Conservation (phyloP, 768 basidiomycete genomes). For the Rhodotorula paludigena region DNA sequence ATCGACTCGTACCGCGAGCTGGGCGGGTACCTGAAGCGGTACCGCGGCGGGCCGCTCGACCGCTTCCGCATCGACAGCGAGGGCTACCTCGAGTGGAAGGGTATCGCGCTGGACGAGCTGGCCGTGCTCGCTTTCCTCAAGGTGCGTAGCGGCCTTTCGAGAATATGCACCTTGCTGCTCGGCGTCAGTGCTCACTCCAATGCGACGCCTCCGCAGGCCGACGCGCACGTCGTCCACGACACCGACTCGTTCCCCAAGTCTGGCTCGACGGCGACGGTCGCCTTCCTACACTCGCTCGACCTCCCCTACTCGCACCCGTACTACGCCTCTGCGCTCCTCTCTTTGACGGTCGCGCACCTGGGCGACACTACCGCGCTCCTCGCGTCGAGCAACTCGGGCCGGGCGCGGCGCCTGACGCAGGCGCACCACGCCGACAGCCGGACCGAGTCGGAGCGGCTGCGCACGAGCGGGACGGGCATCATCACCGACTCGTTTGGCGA, state of each 20-base stretch:
- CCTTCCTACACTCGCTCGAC: conserved; percentile 85
- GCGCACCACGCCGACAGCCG: conserved; percentile 90
- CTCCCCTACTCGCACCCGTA: conserved; percentile 66
- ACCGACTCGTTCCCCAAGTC: conserved; percentile 13
- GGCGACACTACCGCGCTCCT: conserved; percentile 88
- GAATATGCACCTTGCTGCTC: neutral
- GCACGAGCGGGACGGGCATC: conserved; percentile 78
- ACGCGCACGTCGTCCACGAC: conserved; percentile 37
- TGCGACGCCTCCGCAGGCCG: conserved; percentile 17
- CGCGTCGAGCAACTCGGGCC: conserved; percentile 66
- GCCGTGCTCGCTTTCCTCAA: conserved; percentile 32
- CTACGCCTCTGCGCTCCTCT: conserved; percentile 68
- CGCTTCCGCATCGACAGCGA: conserved; percentile 17
- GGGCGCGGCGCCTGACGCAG: conserved; percentile 81
- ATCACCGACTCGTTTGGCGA: conserved; percentile 95
- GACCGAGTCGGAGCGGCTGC: conserved; percentile 73
- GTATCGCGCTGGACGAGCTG: conserved; percentile 31
- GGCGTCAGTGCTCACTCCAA: neutral
- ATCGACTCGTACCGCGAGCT: conserved; percentile 36
- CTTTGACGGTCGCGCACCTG: conserved; percentile 84
- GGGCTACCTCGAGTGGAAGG: neutral
- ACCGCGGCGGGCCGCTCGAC: conserved; percentile 34
- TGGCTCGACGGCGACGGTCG: conserved; percentile 87
- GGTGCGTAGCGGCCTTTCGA: neutral
- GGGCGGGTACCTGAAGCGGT: conserved; percentile 42